These are phyloP conservation scores for Sonneratia caseolaris DNA, from an alignment of 345 rosid species.

Conservation along the genomic window DNA sequence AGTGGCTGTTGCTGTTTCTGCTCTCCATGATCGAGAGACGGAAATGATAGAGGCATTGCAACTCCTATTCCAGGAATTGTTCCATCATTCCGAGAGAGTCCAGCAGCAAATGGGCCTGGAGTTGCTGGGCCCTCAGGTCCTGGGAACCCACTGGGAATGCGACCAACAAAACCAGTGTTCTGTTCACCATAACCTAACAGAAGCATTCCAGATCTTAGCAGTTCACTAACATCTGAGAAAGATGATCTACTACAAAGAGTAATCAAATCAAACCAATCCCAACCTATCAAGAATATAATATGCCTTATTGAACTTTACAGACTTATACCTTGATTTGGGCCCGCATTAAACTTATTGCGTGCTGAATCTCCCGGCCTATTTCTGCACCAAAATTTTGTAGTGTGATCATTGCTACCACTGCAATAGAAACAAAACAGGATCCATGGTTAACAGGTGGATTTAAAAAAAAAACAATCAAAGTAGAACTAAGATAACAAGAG, in stretches of 20 bases:
- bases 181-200: slow-evolving; percentile 74
- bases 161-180: slow-evolving; percentile 57
- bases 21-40: slow-evolving; percentile 79
- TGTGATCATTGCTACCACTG: slow-evolving; percentile 96
- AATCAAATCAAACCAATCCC: not conserved
- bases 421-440: slow-evolving; percentile 23
- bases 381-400: slow-evolving; percentile 98
- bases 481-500: not conserved
- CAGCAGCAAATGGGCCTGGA: slow-evolving; percentile 79
- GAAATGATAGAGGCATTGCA: slow-evolving; percentile 62
- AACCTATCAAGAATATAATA: not conserved
- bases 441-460: slow-evolving; percentile 8
- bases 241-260: not conserved
- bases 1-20: slow-evolving; percentile 63
- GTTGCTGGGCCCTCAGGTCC: slow-evolving; percentile 59
- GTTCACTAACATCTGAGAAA: not conserved
- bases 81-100: slow-evolving; percentile 79
- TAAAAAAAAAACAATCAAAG: not conserved
- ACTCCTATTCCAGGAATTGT: slow-evolving; percentile 92
- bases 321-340: not conserved
- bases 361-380: slow-evolving; percentile 91
- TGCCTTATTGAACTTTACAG: not conserved
- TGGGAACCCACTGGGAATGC: slow-evolving; percentile 63
- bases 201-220: not conserved
- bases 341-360: slow-evolving; percentile 55